These are phyloP conservation scores for Tagetes erecta DNA, from an alignment of 129 eudicot genomes.

Conservation along the genomic window DNA sequence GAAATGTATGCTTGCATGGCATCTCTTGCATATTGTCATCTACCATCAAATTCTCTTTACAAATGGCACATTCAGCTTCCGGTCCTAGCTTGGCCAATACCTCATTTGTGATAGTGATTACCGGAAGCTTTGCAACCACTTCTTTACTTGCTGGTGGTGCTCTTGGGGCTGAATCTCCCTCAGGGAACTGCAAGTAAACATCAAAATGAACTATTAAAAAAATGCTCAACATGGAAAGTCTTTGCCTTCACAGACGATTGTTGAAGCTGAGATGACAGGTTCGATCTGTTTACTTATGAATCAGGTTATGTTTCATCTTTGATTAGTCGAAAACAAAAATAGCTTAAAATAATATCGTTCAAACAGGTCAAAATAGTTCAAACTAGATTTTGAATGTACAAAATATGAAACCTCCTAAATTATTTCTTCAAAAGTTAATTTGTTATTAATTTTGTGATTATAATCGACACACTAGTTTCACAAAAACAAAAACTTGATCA, in stretches of 20 bases:
- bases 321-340: background rate
- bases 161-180: conserved; percentile 49
- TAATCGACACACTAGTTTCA: background rate
- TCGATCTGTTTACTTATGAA: background rate
- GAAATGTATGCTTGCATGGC: conserved; percentile 94
- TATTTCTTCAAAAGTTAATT: background rate
- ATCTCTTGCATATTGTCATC: conserved; percentile 87
- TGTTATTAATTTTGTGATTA: background rate
- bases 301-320: background rate
- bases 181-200: conserved; percentile 46
- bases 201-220: background rate
- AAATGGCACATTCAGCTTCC: conserved; percentile 86
- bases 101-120: conserved; percentile 62
- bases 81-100: conserved; percentile 52
- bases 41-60: conserved; percentile 74
- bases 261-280: background rate
- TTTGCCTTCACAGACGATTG: background rate
- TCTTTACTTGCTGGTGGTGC: conserved; percentile 97
- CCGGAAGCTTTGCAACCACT: conserved; percentile 87
- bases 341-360: background rate
- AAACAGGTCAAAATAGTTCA: background rate
- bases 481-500: background rate
- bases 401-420: background rate
- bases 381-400: background rate
- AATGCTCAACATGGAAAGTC: background rate